Evolutionary conservation across 208 protist species (phyloP), one percentile per base, ranked within the genome.

Genomic region (Acanthamoeba healyi): DNA sequence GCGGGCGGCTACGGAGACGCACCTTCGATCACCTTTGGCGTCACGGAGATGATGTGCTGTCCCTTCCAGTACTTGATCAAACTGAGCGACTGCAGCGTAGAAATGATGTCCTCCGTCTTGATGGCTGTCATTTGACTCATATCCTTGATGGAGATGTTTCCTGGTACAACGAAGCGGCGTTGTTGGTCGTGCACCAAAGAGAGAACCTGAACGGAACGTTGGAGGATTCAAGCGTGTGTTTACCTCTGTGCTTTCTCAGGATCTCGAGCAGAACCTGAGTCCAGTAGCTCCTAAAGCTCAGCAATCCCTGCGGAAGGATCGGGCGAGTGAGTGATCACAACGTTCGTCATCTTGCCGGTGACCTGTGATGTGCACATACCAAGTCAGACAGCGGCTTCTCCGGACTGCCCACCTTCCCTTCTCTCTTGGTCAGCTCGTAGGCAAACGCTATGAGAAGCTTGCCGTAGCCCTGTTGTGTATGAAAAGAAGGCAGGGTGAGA

Each of bases 311-410:
- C 12, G 36, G 29, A 9, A 5, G 32, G 36, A 1, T 12, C 17
- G 19, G 10, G 29, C 65, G 36, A 46, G 17, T 44, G 7, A 49
- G 17, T 54, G 49, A 54, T 15, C 10, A 79, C 6, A 22, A 22
- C 19, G 17, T 26, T 46, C 34, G 10, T 67, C 58, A 22, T 67
- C 6, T 67, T 34, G 24, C 6, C 22, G 58, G 15, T 9, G 14
- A 67, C 6, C 24, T n/a, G n/a, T n/a, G n/a, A n/a, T n/a, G n/a
- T n/a, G 29, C 19, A 42, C 74, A 24, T 38, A 84, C 74, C 38
- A 99, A 95, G 96, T 99, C 99, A 72, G 98, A 99, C 26, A 99
- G 98, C 24, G 99, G 99, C 95, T 99, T 99, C 95, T 99, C 99
- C 9, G 99, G 99, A 9, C 98, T 99, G 26, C 99, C 99, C 9